phyloP scores from a whole-genome alignment of 2,329 filamentous ascomycete species.

The Trichoderma asperellum region DNA sequence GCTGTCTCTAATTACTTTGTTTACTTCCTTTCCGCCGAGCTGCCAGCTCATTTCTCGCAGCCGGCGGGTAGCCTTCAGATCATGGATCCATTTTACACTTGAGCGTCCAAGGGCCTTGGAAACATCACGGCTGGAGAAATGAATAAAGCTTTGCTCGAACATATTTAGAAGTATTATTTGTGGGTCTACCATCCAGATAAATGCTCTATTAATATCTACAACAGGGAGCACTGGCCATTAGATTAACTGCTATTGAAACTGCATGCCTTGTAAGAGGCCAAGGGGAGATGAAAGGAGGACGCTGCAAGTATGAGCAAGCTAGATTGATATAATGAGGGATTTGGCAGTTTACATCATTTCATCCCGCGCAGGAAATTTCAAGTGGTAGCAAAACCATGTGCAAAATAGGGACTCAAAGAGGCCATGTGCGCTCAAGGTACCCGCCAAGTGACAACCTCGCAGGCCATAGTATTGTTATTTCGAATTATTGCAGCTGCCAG shows the following conservation, averaged over 20 bases:
- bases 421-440: neutral
- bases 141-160: neutral
- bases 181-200: neutral
- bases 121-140: neutral
- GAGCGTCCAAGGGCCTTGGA: neutral
- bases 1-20: neutral
- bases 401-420: neutral
- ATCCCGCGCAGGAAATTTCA: neutral
- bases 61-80: neutral
- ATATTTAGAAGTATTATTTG: slow-evolving; percentile 5
- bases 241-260: slow-evolving; percentile 10
- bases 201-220: neutral
- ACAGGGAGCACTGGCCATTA: slow-evolving; percentile 14
- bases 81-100: neutral
- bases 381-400: neutral
- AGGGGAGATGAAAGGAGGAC: neutral
- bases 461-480: neutral
- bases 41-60: neutral
- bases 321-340: neutral
- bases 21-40: neutral
- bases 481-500: slow-evolving; percentile 1
- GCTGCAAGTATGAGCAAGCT: neutral
- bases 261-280: neutral
- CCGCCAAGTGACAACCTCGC: slow-evolving; percentile 16
- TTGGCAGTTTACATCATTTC: neutral